phyloP scores from a whole-genome alignment of 1,139 yeast genomes.

The Geotrichum australiense region DNA sequence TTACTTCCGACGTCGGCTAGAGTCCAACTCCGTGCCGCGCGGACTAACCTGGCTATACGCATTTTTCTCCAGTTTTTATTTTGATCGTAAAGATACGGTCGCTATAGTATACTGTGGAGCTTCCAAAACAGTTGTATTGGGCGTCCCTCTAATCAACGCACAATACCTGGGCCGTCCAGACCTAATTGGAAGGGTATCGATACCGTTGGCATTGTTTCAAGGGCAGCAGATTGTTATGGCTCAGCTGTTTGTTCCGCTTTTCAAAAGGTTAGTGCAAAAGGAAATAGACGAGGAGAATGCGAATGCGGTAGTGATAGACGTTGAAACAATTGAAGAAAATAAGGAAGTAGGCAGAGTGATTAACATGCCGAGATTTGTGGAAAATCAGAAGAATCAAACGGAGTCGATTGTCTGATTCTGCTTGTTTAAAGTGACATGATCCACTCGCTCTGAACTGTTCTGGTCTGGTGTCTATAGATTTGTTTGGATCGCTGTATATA shows the following conservation, averaged over 20 bases:
- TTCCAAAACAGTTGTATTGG: conserved; percentile 87
- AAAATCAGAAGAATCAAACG: too few relatives aligned
- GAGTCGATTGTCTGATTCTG: too few relatives aligned
- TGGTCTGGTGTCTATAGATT: too few relatives aligned
- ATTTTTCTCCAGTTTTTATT: conserved; percentile 50
- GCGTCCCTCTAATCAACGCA: conserved; percentile 71
- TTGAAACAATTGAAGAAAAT: neutral
- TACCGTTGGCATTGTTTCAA: conserved; percentile 78
- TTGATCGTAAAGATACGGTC: conserved; percentile 63
- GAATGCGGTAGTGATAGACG: too few relatives aligned
- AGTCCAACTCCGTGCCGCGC: conserved; percentile 12
- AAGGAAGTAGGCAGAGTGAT: neutral
- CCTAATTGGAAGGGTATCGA: conserved; percentile 62
- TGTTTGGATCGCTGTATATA: too few relatives aligned
- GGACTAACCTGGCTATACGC: conserved; percentile 24
- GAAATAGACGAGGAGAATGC: conserved; percentile 5
- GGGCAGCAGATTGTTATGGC: conserved; percentile 81
- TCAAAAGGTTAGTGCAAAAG: conserved; percentile 53
- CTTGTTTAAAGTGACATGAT: too few relatives aligned
- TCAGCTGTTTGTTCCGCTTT: conserved; percentile 55
- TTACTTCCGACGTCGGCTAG: conserved; percentile 36
- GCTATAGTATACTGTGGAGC: conserved; percentile 84
- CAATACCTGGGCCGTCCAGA: conserved; percentile 65
- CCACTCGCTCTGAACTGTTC: too few relatives aligned
- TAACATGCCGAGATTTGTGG: too few relatives aligned